These are phyloP conservation scores for Punica granatum DNA, from an alignment of 345 rosid species.

Conservation along the genomic window DNA sequence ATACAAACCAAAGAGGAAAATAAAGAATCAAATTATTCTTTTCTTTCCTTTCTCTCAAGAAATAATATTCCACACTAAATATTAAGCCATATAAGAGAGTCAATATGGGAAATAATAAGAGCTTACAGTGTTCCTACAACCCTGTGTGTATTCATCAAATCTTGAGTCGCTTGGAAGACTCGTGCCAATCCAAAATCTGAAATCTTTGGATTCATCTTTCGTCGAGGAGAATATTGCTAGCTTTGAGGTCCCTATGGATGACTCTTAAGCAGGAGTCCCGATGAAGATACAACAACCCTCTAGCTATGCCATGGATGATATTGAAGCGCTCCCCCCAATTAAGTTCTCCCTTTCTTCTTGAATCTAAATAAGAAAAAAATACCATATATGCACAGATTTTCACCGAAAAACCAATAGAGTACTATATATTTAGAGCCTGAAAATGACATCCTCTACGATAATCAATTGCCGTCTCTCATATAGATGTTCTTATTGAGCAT, in stretches of 20 bases:
- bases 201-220: constrained; percentile 29
- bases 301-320: constrained; percentile 25
- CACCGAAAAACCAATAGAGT: too few relatives aligned
- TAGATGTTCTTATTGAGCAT: too few relatives aligned
- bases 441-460: too few relatives aligned
- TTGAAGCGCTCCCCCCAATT: constrained; percentile 21
- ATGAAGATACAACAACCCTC: constrained; percentile 31
- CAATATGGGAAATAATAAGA: too few relatives aligned
- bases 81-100: too few relatives aligned
- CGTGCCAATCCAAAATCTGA: constrained; percentile 36
- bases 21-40: too few relatives aligned
- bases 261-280: constrained; percentile 24
- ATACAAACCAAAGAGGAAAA: too few relatives aligned
- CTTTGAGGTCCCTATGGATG: constrained; percentile 31
- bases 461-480: too few relatives aligned
- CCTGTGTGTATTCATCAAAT: constrained; percentile 14
- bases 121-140: constrained; percentile 28
- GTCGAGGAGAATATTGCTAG: constrained; percentile 27
- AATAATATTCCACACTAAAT: too few relatives aligned
- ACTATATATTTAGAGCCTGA: too few relatives aligned
- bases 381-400: too few relatives aligned
- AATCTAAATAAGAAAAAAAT: constrained; percentile 9
- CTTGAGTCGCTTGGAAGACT: constrained; percentile 17
- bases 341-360: constrained; percentile 7
- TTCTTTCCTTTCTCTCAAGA: too few relatives aligned